Percentiles rank a stretch among this genome's conserved stretches.
phyloP scores from a whole-genome alignment of 2,329 filamentous ascomycete species.

The Diaporthe vexans region DNA sequence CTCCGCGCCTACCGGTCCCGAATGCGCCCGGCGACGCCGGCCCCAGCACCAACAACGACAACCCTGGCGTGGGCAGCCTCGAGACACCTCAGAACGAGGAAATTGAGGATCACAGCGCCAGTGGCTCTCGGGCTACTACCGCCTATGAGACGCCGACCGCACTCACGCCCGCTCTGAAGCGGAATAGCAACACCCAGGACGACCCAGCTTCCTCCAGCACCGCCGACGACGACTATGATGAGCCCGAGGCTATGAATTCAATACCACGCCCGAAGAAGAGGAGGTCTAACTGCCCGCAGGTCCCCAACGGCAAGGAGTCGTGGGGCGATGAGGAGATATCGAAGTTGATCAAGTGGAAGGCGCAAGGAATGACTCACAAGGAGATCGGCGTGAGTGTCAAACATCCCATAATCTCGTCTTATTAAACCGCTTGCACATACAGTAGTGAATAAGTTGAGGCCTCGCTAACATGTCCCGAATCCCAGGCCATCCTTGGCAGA shows the following conservation, averaged over 20 bases:
- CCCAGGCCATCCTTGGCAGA: background rate
- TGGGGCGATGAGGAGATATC: constrained; percentile 35
- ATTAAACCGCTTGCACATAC: too few species aligned
- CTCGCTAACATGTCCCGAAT: too few species aligned
- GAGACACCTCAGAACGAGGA: background rate
- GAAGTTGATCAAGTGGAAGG: constrained; percentile 19
- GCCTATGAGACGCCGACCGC: background rate
- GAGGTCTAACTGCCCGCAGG: background rate
- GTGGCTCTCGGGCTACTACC: background rate
- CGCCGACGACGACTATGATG: background rate
- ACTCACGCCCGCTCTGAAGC: background rate
- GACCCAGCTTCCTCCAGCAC: background rate
- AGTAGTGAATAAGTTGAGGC: too few species aligned
- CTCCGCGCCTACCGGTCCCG: background rate
- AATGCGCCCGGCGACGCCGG: background rate
- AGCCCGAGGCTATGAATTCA: too few species aligned
- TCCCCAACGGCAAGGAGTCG: background rate
- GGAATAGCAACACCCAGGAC: background rate
- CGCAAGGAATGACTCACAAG: constrained; percentile 14
- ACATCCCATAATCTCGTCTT: too few species aligned
- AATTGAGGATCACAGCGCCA: background rate
- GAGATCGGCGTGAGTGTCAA: constrained; percentile 13
- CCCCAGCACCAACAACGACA: background rate
- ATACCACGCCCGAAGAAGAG: background rate
- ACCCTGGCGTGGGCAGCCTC: background rate